Percentiles rank a stretch among this genome's conserved stretches.
Evolutionary conservation across 2,329 filamentous ascomycete genomes (phyloP).

Genomic region (Pseudocercospora musae): DNA sequence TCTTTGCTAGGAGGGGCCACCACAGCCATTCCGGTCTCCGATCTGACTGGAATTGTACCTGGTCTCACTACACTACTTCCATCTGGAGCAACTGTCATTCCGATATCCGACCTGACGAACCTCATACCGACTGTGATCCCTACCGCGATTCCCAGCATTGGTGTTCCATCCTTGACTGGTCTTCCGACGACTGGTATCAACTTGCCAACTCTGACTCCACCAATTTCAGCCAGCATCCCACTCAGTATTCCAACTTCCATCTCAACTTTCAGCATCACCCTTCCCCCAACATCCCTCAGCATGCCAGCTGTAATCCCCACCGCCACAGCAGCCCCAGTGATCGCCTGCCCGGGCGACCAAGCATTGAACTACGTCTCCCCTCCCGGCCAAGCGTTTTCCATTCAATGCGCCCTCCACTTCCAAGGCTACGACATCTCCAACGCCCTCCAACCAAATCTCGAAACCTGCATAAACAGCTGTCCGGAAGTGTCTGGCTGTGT

Average conservation of each 20-base stretch:
- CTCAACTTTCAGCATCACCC: neutral
- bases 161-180: neutral
- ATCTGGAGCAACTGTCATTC: neutral
- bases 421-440: conserved; percentile 15
- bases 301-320: conserved; percentile 14
- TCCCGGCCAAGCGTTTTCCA: conserved; percentile 21
- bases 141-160: neutral
- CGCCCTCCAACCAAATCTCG: conserved; percentile 17
- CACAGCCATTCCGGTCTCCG: neutral
- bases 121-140: neutral
- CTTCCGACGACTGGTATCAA: neutral
- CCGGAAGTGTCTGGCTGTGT: conserved; percentile 18
- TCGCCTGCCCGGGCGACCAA: conserved; percentile 27
- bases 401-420: conserved; percentile 24
- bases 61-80: neutral
- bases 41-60: neutral
- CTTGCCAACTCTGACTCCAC: neutral
- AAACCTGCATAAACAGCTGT: conserved; percentile 27
- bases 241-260: neutral
- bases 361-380: conserved; percentile 27
- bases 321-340: conserved; percentile 15
- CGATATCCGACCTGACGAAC: neutral
- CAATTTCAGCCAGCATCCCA: neutral
- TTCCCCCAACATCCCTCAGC: neutral
- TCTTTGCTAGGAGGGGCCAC: neutral